Conservation (phyloP, 2,329 filamentous ascomycete species). For the Calonectria hongkongensis region DNA sequence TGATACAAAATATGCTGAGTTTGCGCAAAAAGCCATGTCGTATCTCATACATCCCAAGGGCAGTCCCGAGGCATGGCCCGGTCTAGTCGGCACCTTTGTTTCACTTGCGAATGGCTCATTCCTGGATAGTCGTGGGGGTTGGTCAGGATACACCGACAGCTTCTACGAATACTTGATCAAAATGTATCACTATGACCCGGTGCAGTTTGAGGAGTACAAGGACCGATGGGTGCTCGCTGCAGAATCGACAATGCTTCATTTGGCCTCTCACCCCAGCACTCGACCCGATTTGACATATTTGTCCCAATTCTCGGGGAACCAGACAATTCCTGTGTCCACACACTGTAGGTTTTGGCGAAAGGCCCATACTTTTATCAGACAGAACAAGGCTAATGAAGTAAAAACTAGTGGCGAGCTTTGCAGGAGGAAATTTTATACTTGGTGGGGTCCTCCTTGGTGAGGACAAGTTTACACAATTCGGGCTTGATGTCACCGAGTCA, state of each 20-base stretch:
- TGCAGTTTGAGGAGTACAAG: constrained; percentile 10
- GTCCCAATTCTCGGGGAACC: constrained; percentile 6
- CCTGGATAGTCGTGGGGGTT: not conserved
- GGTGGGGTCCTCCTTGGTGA: constrained; percentile 5
- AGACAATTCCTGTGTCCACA: not conserved
- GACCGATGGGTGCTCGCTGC: constrained; percentile 10
- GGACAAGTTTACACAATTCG: not conserved
- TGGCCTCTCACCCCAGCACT: constrained; percentile 7
- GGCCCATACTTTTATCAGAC: no score
- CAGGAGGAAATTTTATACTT: constrained; percentile 2
- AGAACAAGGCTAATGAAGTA: not conserved
- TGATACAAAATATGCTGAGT: not conserved
- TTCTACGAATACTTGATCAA: constrained; percentile 23
- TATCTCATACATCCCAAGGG: not conserved
- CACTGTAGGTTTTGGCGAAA: not conserved
- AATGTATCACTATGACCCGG: constrained; percentile 17
- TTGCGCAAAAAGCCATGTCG: not conserved
- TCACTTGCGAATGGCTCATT: not conserved
- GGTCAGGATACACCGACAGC: constrained; percentile 6
- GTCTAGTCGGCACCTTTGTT: not conserved
- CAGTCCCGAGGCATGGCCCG: constrained; percentile 15
- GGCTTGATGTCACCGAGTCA: not conserved
- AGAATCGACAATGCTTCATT: constrained; percentile 10
- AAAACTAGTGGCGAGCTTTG: constrained; percentile 15
- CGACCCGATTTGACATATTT: constrained; percentile 5